Conservation (phyloP, 331 rosid genomes). For the Pyrus hybrid region DNA sequence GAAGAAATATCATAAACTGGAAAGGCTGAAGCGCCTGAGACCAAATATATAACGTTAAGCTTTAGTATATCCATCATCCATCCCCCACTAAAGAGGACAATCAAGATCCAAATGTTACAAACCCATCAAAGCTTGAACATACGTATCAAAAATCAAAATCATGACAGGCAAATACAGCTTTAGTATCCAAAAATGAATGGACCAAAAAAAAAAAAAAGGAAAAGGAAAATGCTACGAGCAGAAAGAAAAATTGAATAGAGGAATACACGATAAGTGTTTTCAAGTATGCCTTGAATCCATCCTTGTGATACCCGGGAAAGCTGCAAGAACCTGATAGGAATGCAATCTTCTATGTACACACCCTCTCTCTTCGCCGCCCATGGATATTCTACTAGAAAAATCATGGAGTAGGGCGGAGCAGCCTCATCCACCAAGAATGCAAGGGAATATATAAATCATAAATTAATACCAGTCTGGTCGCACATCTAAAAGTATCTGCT, state of each 20-base stretch:
- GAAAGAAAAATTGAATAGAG: slow-evolving; percentile 45
- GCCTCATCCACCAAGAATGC: slow-evolving; percentile 48
- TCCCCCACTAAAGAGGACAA: not conserved
- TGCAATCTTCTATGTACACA: slow-evolving; percentile 68
- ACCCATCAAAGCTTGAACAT: slow-evolving; percentile 17
- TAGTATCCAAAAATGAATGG: slow-evolving; percentile 51
- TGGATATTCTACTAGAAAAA: slow-evolving; percentile 32
- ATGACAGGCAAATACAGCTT: slow-evolving; percentile 23
- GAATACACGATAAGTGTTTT: slow-evolving; percentile 29
- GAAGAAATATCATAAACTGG: too few relatives aligned
- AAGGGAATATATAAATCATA: slow-evolving; percentile 35
- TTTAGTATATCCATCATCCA: not conserved
- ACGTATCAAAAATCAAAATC: slow-evolving; percentile 14
- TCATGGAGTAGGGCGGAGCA: slow-evolving; percentile 25
- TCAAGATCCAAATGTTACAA: slow-evolving; percentile 18
- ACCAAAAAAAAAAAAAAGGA: not conserved
- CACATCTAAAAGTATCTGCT: slow-evolving; percentile 49
- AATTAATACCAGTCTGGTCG: slow-evolving; percentile 14
- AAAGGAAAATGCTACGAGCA: not conserved
- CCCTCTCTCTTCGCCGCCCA: not conserved
- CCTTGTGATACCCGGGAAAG: slow-evolving; percentile 11
- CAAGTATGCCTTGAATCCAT: slow-evolving; percentile 39
- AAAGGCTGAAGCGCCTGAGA: too few relatives aligned
- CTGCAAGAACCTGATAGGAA: slow-evolving; percentile 34
- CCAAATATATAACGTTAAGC: too few relatives aligned